phyloP scores from a whole-genome alignment of 176 grass and related monocot genomes.

The Ananas comosus region DNA sequence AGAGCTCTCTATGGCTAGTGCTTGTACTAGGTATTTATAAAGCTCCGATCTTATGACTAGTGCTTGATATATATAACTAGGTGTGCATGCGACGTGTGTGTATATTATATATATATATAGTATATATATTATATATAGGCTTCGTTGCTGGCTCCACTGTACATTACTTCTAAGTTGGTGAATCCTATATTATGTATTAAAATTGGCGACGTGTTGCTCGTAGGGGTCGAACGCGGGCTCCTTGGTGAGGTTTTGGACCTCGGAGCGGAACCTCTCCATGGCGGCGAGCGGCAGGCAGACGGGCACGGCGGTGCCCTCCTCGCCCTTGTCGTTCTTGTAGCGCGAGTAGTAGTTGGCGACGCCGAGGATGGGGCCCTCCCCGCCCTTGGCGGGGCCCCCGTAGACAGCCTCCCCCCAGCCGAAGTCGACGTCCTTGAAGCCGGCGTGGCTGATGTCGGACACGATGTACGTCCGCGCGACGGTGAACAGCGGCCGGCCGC shows the following conservation, averaged over 20 bases:
- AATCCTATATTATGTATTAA: too few relatives aligned
- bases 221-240: neutral
- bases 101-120: too few relatives aligned
- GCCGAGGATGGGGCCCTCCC: slow-evolving; percentile 26
- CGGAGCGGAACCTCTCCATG: slow-evolving; percentile 59
- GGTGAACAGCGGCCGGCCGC: slow-evolving; percentile 26
- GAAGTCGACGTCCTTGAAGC: slow-evolving; percentile 56
- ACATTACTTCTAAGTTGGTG: too few relatives aligned
- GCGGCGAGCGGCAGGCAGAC: slow-evolving; percentile 47
- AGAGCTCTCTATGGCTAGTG: too few relatives aligned
- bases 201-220: neutral
- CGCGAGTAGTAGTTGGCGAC: slow-evolving; percentile 47
- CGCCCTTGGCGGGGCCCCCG: slow-evolving; percentile 54
- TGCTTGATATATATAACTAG: too few relatives aligned
- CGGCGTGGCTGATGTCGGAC: slow-evolving; percentile 47
- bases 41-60: too few relatives aligned
- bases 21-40: too few relatives aligned
- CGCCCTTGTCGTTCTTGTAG: slow-evolving; percentile 41
- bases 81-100: too few relatives aligned
- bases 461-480: slow-evolving; percentile 47
- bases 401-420: slow-evolving; percentile 53
- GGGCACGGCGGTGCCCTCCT: slow-evolving; percentile 47
- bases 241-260: slow-evolving; percentile 25
- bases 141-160: too few relatives aligned
- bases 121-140: too few relatives aligned